Conservation (phyloP, 2,329 filamentous ascomycete species). For the Monosporascus cannonballus region DNA sequence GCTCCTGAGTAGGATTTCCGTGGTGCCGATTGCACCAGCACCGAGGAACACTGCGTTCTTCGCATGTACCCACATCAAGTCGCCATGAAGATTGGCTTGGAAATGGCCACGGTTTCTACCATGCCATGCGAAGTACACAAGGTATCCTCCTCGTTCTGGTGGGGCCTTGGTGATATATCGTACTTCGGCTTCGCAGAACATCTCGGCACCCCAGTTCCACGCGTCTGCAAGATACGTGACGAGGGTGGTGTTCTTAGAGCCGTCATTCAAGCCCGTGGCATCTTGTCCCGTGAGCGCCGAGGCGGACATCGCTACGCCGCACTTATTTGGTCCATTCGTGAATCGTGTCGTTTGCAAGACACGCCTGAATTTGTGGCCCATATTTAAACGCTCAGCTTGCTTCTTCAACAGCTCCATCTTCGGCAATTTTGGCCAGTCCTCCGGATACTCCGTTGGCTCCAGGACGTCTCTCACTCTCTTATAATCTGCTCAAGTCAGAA, state of each 20-base stretch:
- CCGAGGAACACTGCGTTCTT: slow-evolving; percentile 61
- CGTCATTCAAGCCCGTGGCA: slow-evolving; percentile 59
- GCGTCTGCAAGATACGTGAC: slow-evolving; percentile 64
- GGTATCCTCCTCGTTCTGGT: slow-evolving; percentile 46
- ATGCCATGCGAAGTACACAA: slow-evolving; percentile 61
- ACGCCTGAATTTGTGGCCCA: slow-evolving; percentile 46
- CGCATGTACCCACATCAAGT: slow-evolving; percentile 63
- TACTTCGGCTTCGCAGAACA: slow-evolving; percentile 65
- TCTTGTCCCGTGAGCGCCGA: slow-evolving; percentile 58
- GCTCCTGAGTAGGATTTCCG: slow-evolving; percentile 58
- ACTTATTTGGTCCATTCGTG: slow-evolving; percentile 51
- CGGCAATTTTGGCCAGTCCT: slow-evolving; percentile 49
- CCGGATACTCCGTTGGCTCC: slow-evolving; percentile 52
- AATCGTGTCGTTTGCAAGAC: slow-evolving; percentile 60
- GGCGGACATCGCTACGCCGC: slow-evolving; percentile 57
- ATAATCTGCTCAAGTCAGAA: slow-evolving; percentile 41
- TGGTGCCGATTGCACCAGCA: slow-evolving; percentile 58
- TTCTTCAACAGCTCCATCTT: slow-evolving; percentile 52
- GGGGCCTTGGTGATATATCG: slow-evolving; percentile 50
- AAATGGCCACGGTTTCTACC: slow-evolving; percentile 51
- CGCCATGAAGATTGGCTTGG: slow-evolving; percentile 46
- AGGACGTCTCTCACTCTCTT: slow-evolving; percentile 48
- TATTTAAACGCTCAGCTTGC: slow-evolving; percentile 47
- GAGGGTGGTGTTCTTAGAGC: slow-evolving; percentile 59
- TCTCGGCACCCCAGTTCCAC: slow-evolving; percentile 66